These are phyloP conservation scores for Poterioochromonas sp. DNA, from an alignment of 352 stramenopile species.

Conservation along the genomic window DNA sequence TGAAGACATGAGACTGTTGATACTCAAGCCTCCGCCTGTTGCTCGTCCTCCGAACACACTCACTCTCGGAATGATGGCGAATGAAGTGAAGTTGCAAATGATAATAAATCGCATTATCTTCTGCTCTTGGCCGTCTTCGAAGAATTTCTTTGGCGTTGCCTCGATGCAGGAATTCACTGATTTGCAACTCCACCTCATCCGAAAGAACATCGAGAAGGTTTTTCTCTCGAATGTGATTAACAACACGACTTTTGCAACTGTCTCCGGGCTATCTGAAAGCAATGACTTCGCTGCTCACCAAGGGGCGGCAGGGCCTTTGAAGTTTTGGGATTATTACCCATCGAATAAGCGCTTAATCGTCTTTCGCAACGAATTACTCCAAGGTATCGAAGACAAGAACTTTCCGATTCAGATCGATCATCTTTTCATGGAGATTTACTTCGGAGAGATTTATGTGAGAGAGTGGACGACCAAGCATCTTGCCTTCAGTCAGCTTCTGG, in stretches of 20 bases:
- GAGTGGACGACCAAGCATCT: neutral
- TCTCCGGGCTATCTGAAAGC: neutral
- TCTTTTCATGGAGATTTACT: slow-evolving; percentile 7
- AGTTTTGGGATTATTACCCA: neutral
- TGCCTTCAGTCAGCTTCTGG: neutral
- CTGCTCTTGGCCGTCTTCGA: neutral
- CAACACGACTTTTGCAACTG: neutral
- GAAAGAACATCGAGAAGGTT: neutral
- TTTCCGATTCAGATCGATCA: slow-evolving; percentile 20
- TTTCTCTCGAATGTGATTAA: neutral
- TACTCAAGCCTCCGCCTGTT: neutral
- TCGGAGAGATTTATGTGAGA: neutral
- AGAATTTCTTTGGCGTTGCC: neutral
- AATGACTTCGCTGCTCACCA: neutral
- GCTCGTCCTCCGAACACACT: neutral
- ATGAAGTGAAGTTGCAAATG: no score
- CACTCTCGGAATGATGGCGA: neutral
- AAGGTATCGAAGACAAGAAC: neutral
- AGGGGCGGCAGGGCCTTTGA: no score
- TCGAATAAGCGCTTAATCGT: neutral
- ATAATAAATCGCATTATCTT: neutral
- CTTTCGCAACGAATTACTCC: neutral
- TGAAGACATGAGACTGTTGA: no score
- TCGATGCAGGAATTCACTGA: neutral
- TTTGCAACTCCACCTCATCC: no score